Evolutionary conservation across 371 early-diverging fungal genomes (phyloP), one percentile per base, ranked within the genome.

Genomic region (Zancudomyces culisetae): DNA sequence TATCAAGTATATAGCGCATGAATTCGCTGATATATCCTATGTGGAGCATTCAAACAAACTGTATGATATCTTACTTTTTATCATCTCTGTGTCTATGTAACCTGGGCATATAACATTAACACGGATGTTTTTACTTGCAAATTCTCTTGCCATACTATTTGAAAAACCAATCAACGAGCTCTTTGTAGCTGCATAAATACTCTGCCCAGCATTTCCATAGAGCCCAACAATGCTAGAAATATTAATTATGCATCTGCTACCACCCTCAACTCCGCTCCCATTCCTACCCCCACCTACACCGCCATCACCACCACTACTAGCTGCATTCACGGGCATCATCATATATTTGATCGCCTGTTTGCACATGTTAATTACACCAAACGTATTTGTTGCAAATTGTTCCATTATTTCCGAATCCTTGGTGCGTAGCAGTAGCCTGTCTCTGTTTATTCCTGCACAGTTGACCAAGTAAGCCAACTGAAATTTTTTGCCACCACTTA

Each of bases 31-130:
- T n/a, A n/a, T n/a, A n/a, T n/a, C n/a, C n/a, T n/a, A n/a, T n/a
- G n/a, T n/a, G n/a, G n/a, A n/a, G n/a, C n/a, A n/a, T n/a, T n/a
- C n/a, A n/a, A n/a, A n/a, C n/a, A n/a, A n/a, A n/a, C n/a, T n/a
- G 19, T 46, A 24, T 13, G 19, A 21, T 19, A 13, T 13, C 46
- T 13, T 22, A 1, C 10, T 39, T 1, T 43, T 29, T 1, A 84
- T 88, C 80, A 91, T 83, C 49, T 86, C 84, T 0, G 90, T 88
- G 3, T 78, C 79, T 27, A 89, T 83, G 54, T 76, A 86, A n/a
- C 92, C 92, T 12, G 92, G 92, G 4, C 86, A 82, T 58, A 91
- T 75, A 0, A 75, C 75, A 66, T 87, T 88, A 4, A 83, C 88
- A 30, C 86, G 65, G 12, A 91, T 72, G 13, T 78, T 74, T 0